Evolutionary conservation across 768 basidiomycete genomes (phyloP).

Genomic region (Termitomyces sp.): DNA sequence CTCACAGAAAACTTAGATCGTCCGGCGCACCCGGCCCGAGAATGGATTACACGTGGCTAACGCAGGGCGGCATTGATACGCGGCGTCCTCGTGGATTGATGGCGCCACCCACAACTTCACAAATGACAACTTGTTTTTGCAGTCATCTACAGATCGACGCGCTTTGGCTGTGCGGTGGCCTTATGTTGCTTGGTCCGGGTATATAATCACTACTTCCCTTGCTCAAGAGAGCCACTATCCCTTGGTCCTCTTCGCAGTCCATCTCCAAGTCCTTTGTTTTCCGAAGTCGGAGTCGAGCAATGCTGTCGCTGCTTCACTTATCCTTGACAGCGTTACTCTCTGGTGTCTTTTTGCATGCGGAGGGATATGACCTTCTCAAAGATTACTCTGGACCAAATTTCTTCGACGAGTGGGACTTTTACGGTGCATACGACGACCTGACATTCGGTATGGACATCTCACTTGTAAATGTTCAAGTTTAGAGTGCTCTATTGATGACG

Average conservation of each 20-base stretch:
- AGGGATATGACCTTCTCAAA: constrained; percentile 21
- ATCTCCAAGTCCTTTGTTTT: not conserved
- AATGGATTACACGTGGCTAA: not conserved
- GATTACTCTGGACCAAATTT: constrained; percentile 45
- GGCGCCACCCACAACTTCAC: not conserved
- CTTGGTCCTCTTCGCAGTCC: not conserved
- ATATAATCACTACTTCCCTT: not conserved
- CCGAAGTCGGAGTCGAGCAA: not conserved
- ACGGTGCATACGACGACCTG: constrained; percentile 40
- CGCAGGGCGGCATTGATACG: not conserved
- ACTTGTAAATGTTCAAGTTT: not conserved
- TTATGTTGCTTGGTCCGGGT: not conserved
- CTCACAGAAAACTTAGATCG: no score
- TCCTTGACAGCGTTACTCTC: constrained; percentile 3
- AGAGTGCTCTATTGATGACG: not conserved
- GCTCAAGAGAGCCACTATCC: not conserved
- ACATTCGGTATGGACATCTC: constrained; percentile 28
- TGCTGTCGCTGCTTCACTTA: not conserved
- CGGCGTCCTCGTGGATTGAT: not conserved
- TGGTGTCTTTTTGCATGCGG: not conserved
- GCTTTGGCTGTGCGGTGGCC: not conserved
- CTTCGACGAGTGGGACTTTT: constrained; percentile 53
- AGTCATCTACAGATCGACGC: not conserved
- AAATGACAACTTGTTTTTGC: not conserved
- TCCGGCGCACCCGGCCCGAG: not conserved